Evolutionary conservation across 768 basidiomycete species (phyloP).

Genomic region (Boletellus emodensis): DNA sequence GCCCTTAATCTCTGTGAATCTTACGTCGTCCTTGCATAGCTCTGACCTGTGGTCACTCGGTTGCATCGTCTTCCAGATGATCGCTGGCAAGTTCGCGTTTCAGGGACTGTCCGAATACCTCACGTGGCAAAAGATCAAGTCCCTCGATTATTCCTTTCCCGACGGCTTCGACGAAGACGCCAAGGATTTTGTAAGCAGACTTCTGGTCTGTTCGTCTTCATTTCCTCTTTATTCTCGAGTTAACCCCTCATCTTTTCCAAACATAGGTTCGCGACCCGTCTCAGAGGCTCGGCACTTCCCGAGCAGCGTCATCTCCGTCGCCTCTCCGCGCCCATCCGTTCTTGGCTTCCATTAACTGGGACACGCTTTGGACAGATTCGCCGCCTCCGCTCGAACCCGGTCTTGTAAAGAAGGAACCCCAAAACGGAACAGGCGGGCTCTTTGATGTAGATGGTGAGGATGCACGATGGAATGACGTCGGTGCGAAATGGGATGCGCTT

Average conservation of each 20-base stretch:
- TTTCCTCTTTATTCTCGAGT: not conserved
- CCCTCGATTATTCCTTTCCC: slow-evolving; percentile 82
- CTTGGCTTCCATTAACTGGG: slow-evolving; percentile 57
- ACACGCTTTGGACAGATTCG: slow-evolving; percentile 59
- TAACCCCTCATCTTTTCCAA: slow-evolving; percentile 7
- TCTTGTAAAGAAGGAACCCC: slow-evolving; percentile 45
- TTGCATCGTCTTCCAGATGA: slow-evolving; percentile 91
- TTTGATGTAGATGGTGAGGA: slow-evolving; percentile 29
- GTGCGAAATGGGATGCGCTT: slow-evolving; percentile 51
- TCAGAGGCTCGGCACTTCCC: slow-evolving; percentile 55
- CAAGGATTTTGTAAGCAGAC: slow-evolving; percentile 69
- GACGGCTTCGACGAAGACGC: slow-evolving; percentile 80
- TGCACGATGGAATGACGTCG: slow-evolving; percentile 48
- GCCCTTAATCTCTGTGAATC: not conserved
- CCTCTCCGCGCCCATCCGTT: slow-evolving; percentile 59
- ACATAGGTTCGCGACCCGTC: slow-evolving; percentile 55
- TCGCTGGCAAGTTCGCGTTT: slow-evolving; percentile 89
- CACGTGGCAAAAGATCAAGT: slow-evolving; percentile 92
- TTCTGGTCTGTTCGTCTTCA: slow-evolving; percentile 51
- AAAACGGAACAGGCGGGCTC: slow-evolving; percentile 4
- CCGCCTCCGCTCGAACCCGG: slow-evolving; percentile 58
- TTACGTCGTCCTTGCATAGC: slow-evolving; percentile 34
- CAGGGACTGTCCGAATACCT: slow-evolving; percentile 88
- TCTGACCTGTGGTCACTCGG: slow-evolving; percentile 96
- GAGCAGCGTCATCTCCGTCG: slow-evolving; percentile 36